phyloP scores from a whole-genome alignment of 208 protist species.

The Acanthamoeba triangularis region DNA sequence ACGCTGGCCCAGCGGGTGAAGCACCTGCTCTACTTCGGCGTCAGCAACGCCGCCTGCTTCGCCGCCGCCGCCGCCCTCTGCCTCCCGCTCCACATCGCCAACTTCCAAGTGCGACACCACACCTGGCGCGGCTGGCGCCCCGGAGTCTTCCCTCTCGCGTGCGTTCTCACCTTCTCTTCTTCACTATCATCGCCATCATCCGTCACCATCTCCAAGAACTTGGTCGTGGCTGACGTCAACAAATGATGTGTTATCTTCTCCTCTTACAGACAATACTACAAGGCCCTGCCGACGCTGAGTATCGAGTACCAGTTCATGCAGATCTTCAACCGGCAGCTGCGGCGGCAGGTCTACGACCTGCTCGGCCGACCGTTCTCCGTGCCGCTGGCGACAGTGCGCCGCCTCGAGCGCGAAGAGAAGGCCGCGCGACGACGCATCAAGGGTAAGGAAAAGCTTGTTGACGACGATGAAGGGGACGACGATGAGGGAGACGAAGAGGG shows the following conservation, averaged over 20 bases:
- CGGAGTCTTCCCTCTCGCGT: constrained; percentile 6
- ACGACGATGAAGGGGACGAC: background rate
- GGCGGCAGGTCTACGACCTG: background rate
- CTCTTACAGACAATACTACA: background rate
- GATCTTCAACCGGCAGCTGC: background rate
- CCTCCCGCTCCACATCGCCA: background rate
- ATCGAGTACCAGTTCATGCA: constrained; percentile 32
- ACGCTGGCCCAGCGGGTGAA: constrained; percentile 14
- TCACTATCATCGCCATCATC: too few species aligned
- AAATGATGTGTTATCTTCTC: background rate
- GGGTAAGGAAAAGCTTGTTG: background rate
- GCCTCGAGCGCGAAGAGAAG: background rate
- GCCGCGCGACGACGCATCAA: constrained; percentile 11
- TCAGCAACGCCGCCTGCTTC: background rate
- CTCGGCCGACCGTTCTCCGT: background rate
- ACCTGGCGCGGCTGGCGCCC: background rate
- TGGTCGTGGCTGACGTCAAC: background rate
- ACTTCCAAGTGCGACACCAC: constrained; percentile 51
- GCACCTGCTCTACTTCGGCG: background rate
- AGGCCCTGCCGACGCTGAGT: constrained; percentile 8
- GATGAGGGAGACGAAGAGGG: background rate
- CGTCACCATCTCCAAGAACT: background rate
- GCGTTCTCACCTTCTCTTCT: background rate
- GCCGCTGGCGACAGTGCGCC: background rate
- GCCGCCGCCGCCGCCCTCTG: background rate